phyloP scores from a whole-genome alignment of 768 basidiomycete species.

The Crucibulum laeve region DNA sequence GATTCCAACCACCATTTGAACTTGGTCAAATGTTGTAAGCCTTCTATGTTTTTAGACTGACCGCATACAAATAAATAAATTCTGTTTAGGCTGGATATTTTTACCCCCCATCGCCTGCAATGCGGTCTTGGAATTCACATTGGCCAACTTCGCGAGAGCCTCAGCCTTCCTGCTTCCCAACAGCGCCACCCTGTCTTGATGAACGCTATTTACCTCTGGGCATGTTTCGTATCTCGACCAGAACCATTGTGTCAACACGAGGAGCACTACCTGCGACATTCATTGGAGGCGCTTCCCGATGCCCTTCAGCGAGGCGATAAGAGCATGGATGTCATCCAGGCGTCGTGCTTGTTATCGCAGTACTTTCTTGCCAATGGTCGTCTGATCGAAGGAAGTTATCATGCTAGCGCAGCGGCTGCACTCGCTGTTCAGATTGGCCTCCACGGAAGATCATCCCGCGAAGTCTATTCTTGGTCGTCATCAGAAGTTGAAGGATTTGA shows the following conservation, averaged over 20 bases:
- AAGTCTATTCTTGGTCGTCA: constrained; percentile 27
- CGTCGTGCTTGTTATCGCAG: constrained; percentile 68
- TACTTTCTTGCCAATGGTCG: constrained; percentile 79
- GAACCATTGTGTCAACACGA: constrained; percentile 69
- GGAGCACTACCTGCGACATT: constrained; percentile 60
- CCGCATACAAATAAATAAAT: constrained; percentile 10
- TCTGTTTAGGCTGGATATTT: constrained; percentile 62
- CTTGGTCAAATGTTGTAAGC: constrained; percentile 65
- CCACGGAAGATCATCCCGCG: constrained; percentile 36
- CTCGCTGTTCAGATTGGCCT: constrained; percentile 73
- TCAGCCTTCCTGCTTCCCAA: constrained; percentile 47
- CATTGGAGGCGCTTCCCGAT: constrained; percentile 59
- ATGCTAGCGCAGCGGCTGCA: constrained; percentile 69
- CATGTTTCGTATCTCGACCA: constrained; percentile 74
- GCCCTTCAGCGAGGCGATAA: constrained; percentile 54
- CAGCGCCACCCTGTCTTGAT: constrained; percentile 74
- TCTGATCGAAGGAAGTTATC: constrained; percentile 73
- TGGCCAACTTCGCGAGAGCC: constrained; percentile 57
- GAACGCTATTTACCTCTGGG: constrained; percentile 81
- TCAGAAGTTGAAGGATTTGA: constrained; percentile 34
- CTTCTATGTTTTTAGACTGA: neutral
- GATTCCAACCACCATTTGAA: constrained; percentile 49
- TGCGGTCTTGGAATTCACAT: constrained; percentile 69
- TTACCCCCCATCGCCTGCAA: constrained; percentile 71
- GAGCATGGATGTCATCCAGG: constrained; percentile 69